Conservation (phyloP, 2,329 filamentous ascomycete genomes). For the Colletotrichum sp. region DNA sequence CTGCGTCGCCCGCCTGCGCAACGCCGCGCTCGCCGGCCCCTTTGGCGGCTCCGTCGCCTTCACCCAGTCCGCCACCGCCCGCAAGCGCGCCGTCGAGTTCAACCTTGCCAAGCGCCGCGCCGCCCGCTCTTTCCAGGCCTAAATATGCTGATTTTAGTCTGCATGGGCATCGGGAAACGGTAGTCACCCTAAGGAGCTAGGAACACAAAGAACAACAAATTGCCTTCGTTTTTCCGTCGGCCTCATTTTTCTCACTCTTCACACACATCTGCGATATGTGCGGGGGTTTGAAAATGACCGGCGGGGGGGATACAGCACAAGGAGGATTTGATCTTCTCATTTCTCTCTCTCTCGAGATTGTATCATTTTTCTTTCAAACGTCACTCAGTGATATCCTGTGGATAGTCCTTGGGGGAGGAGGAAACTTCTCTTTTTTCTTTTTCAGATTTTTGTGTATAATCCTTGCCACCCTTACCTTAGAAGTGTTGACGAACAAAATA, state of each 20-base stretch:
- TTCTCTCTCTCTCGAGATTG: neutral
- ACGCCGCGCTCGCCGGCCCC: conserved; percentile 64
- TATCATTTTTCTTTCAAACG: neutral
- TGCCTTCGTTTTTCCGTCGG: neutral
- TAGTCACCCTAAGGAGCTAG: neutral
- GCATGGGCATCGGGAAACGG: neutral
- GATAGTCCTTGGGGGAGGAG: neutral
- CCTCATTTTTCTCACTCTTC: neutral
- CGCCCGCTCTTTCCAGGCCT: conserved; percentile 23
- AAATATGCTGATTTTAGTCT: neutral
- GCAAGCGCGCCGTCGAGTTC: conserved; percentile 66
- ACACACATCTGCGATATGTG: neutral
- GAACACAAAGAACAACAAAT: neutral
- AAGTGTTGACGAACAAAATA: conserved; percentile 1
- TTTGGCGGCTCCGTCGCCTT: conserved; percentile 71
- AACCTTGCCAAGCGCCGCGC: conserved; percentile 38
- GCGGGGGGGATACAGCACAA: neutral
- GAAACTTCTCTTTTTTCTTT: neutral
- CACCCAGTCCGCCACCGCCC: conserved; percentile 61
- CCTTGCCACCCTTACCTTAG: neutral
- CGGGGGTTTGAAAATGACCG: neutral
- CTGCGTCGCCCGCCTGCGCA: conserved; percentile 68
- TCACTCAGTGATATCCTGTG: conserved; percentile 16
- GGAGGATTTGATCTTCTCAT: neutral
- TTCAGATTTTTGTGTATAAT: conserved; percentile 1